A percentile compares a stretch with the other conserved stretches of the same genome.
phyloP scores from a whole-genome alignment of 257 asterid species.

The Solanum lignicaule region DNA sequence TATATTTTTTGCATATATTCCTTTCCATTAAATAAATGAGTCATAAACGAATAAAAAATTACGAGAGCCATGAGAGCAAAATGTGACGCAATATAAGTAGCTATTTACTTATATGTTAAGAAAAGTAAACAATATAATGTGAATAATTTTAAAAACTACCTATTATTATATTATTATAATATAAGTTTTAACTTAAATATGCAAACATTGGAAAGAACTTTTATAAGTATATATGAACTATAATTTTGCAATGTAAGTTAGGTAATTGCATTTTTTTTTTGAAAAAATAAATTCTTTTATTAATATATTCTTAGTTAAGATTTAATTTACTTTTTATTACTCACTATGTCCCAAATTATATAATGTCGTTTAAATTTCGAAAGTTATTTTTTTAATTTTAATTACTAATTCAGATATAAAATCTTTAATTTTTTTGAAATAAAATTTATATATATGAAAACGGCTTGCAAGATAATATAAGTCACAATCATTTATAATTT shows the following conservation, averaged over 20 bases:
- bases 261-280: not conserved
- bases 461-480: not conserved
- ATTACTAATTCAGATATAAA: not conserved
- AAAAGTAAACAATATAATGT: not conserved
- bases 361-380: not conserved
- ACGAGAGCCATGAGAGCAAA: not conserved
- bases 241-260: no score
- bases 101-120: not conserved
- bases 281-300: no score
- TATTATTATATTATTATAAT: not conserved
- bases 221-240: not conserved
- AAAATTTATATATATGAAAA: no score
- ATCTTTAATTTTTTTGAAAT: fast-evolving
- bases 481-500: not conserved
- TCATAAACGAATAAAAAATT: not conserved
- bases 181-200: not conserved
- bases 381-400: not conserved
- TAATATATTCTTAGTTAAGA: not conserved
- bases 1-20: not conserved
- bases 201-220: not conserved
- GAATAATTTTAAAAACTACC: not conserved
- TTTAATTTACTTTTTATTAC: not conserved
- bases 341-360: not conserved
- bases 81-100: not conserved
- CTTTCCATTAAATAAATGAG: not conserved